Evolutionary conservation across 345 rosid species (phyloP).

Genomic region (Triadica sebifera): DNA sequence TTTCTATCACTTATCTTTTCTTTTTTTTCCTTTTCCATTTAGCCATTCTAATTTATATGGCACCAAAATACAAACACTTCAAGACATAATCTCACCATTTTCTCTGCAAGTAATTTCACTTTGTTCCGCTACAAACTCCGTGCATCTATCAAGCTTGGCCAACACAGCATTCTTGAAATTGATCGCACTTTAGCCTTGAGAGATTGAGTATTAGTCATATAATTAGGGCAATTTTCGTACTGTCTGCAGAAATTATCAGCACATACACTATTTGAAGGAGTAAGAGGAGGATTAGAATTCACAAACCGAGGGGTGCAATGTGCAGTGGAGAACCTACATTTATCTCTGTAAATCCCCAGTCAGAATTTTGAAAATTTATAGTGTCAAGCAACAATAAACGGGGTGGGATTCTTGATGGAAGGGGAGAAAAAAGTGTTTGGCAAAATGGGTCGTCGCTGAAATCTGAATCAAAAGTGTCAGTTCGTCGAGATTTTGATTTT

Average conservation of each 20-base stretch:
- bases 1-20: background rate
- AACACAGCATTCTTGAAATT: slow-evolving; percentile 63
- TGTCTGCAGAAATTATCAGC: slow-evolving; percentile 50
- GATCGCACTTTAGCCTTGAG: slow-evolving; percentile 71
- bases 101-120: slow-evolving; percentile 21
- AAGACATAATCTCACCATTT: background rate
- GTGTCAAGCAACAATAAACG: slow-evolving; percentile 19
- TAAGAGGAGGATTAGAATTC: slow-evolving; percentile 37
- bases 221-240: slow-evolving; percentile 52
- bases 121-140: slow-evolving; percentile 39
- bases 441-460: slow-evolving; percentile 25
- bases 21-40: background rate
- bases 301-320: slow-evolving; percentile 28
- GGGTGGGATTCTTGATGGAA: slow-evolving; percentile 20
- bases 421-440: slow-evolving; percentile 22
- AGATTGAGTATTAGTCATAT: slow-evolving; percentile 83
- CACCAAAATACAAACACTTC: background rate
- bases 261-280: slow-evolving; percentile 65
- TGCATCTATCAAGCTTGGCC: slow-evolving; percentile 46
- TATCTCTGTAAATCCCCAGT: slow-evolving; percentile 25
- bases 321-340: slow-evolving; percentile 23
- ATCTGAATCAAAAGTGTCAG: slow-evolving; percentile 24
- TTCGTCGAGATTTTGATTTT: slow-evolving; percentile 25
- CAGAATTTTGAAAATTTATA: slow-evolving; percentile 11
- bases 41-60: background rate